Evolutionary conservation across 495 filamentous ascomycete species (phyloP).

Genomic region (Evansstolkia leycettana): DNA sequence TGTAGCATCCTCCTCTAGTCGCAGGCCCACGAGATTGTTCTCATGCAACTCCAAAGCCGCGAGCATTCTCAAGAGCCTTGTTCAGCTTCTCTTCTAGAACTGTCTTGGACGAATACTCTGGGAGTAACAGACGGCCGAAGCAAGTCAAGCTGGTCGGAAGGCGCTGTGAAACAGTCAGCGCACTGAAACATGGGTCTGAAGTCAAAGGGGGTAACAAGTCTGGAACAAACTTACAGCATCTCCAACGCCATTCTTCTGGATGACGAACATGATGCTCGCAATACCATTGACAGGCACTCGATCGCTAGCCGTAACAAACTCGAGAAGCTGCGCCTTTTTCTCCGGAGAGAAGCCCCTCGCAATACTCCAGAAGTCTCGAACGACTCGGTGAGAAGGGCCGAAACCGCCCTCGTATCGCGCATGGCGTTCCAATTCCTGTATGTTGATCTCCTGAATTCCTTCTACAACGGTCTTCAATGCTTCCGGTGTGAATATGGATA

Average conservation of each 20-base stretch:
- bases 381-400: slow-evolving; percentile 48
- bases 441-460: slow-evolving; percentile 65
- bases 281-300: slow-evolving; percentile 78
- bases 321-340: slow-evolving; percentile 62
- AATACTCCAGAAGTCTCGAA: slow-evolving; percentile 75
- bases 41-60: slow-evolving; percentile 75
- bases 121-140: slow-evolving; percentile 74
- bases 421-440: slow-evolving; percentile 53
- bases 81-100: slow-evolving; percentile 61
- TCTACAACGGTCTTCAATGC: slow-evolving; percentile 69
- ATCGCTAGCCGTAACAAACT: slow-evolving; percentile 92
- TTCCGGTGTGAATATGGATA: slow-evolving; percentile 57
- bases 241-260: slow-evolving; percentile 67
- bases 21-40: no score
- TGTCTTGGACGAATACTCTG: slow-evolving; percentile 61
- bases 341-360: slow-evolving; percentile 50
- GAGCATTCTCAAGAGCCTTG: slow-evolving; percentile 77
- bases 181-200: slow-evolving; percentile 2
- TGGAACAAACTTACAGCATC: slow-evolving; percentile 32
- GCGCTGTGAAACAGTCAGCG: slow-evolving; percentile 26
- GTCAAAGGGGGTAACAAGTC: neutral
- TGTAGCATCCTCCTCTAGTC: no score
- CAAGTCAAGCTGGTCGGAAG: slow-evolving; percentile 82
- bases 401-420: slow-evolving; percentile 72
- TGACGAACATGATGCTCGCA: slow-evolving; percentile 63